phyloP scores from a whole-genome alignment of 495 filamentous ascomycete species.

The Podospora bellae-mahoneyi region DNA sequence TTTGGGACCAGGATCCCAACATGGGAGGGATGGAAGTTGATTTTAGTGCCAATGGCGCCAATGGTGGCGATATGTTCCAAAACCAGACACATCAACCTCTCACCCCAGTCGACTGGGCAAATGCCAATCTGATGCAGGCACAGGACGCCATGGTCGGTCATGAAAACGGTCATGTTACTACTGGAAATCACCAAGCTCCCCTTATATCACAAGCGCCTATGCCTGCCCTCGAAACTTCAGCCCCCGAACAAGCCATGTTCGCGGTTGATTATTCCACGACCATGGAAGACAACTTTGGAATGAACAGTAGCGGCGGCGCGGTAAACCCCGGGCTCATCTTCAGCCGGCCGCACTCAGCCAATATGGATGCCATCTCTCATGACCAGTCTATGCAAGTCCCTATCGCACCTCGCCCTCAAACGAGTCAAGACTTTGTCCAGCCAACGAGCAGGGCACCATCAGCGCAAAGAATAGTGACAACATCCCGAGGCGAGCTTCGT shows the following conservation, averaged over 20 bases:
- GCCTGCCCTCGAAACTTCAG: conserved; percentile 35
- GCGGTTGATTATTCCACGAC: conserved; percentile 37
- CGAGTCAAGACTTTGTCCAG: conserved; percentile 20
- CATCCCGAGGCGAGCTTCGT: conserved; percentile 35
- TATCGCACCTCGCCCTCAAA: conserved; percentile 27
- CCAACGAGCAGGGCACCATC: conserved; percentile 18
- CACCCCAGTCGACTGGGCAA: conserved; percentile 50
- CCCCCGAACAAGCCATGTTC: conserved; percentile 39
- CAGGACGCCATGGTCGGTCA: conserved; percentile 32
- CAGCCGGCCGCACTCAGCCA: conserved; percentile 45
- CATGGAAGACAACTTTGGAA: conserved; percentile 43
- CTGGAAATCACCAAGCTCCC: conserved; percentile 30
- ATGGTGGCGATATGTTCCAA: conserved; percentile 34
- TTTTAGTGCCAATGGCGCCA: conserved; percentile 37
- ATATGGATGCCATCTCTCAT: conserved; percentile 39
- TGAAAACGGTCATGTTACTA: conserved; percentile 29
- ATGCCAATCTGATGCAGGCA: conserved; percentile 44
- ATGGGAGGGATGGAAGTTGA: conserved; percentile 57
- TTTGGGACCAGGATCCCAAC: conserved; percentile 67
- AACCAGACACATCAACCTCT: conserved; percentile 36
- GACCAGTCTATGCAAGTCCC: conserved; percentile 32
- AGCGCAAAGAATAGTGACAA: conserved; percentile 21
- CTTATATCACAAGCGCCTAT: conserved; percentile 43
- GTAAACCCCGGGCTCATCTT: conserved; percentile 48
- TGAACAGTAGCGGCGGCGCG: conserved; percentile 33